A percentile compares a stretch with the other conserved stretches of the same genome.
Evolutionary conservation across 179 eudicot species (phyloP).

Genomic region (Dionaea muscipula): DNA sequence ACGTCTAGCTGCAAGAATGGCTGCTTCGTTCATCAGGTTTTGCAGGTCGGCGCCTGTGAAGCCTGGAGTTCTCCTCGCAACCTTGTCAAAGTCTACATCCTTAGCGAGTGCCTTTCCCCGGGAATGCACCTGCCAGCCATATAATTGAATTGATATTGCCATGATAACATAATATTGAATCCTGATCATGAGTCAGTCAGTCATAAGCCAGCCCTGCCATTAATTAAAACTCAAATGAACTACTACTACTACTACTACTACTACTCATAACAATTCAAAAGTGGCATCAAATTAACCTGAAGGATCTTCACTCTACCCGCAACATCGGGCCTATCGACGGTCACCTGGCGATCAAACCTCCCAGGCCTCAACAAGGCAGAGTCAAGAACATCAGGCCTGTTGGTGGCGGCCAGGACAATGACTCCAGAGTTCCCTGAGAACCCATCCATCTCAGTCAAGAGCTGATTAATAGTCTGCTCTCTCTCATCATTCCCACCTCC

Average conservation of each 20-base stretch:
- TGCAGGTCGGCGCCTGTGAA: slow-evolving; percentile 98
- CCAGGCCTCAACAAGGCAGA: slow-evolving; percentile 97
- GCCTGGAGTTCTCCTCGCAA: slow-evolving; percentile 96
- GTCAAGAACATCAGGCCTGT: slow-evolving; percentile 95
- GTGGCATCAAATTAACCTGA: slow-evolving; percentile 83
- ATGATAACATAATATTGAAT: not conserved
- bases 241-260: too few species aligned
- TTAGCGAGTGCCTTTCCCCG: slow-evolving; percentile 93
- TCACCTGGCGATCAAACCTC: slow-evolving; percentile 95
- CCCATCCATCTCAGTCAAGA: slow-evolving; percentile 98
- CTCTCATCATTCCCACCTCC: slow-evolving; percentile 99
- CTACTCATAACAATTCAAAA: too few species aligned
- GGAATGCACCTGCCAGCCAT: slow-evolving; percentile 68
- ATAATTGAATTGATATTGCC: not conserved
- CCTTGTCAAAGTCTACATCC: slow-evolving; percentile 89
- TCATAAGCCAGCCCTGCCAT: too few species aligned
- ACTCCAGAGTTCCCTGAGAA: slow-evolving; percentile 92
- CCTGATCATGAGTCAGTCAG: too few species aligned
- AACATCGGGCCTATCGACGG: slow-evolving; percentile 93
- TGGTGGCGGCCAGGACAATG: slow-evolving; percentile 92
- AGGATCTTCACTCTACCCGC: slow-evolving; percentile 95
- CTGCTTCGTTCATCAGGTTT: slow-evolving; percentile 99
- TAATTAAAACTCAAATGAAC: too few species aligned
- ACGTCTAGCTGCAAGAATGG: slow-evolving; percentile 94
- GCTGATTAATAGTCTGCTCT: slow-evolving; percentile 96